Evolutionary conservation across 2,329 filamentous ascomycete species (phyloP).

Genomic region (Cladophialophora immunda): DNA sequence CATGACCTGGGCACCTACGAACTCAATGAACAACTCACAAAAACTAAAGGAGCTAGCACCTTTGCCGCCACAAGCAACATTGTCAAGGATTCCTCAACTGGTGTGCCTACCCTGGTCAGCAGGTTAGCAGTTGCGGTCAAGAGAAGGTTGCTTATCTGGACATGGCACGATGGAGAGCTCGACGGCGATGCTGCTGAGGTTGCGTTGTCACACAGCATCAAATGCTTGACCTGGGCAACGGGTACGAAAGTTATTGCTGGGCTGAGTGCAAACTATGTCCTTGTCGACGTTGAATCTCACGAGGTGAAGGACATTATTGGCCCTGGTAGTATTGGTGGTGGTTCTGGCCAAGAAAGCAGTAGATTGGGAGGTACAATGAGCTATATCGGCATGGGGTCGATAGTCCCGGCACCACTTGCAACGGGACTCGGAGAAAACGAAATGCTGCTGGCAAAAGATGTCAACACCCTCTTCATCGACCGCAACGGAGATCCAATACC

Average conservation of each 20-base stretch:
- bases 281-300: slow-evolving; percentile 82
- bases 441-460: slow-evolving; percentile 94
- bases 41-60: slow-evolving; percentile 85
- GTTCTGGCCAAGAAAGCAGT: slow-evolving; percentile 70
- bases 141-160: slow-evolving; percentile 87
- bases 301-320: slow-evolving; percentile 80
- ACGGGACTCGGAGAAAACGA: slow-evolving; percentile 83
- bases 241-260: slow-evolving; percentile 88
- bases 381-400: slow-evolving; percentile 93
- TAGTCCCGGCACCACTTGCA: slow-evolving; percentile 88
- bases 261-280: slow-evolving; percentile 88
- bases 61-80: slow-evolving; percentile 97
- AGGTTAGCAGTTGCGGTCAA: slow-evolving; percentile 92
- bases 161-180: slow-evolving; percentile 95
- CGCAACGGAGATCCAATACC: slow-evolving; percentile 81
- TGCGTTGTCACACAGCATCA: slow-evolving; percentile 80
- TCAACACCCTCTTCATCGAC: slow-evolving; percentile 92
- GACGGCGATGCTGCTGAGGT: slow-evolving; percentile 77
- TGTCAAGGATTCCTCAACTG: slow-evolving; percentile 84
- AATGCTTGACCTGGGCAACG: slow-evolving; percentile 89
- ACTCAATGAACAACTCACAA: slow-evolving; percentile 78
- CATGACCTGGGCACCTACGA: slow-evolving; percentile 88
- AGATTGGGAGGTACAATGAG: slow-evolving; percentile 92
- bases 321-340: slow-evolving; percentile 74
- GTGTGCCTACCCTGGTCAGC: slow-evolving; percentile 92